Evolutionary conservation across 2,329 filamentous ascomycete genomes (phyloP).

Genomic region (Pseudogymnoascus pannorum): DNA sequence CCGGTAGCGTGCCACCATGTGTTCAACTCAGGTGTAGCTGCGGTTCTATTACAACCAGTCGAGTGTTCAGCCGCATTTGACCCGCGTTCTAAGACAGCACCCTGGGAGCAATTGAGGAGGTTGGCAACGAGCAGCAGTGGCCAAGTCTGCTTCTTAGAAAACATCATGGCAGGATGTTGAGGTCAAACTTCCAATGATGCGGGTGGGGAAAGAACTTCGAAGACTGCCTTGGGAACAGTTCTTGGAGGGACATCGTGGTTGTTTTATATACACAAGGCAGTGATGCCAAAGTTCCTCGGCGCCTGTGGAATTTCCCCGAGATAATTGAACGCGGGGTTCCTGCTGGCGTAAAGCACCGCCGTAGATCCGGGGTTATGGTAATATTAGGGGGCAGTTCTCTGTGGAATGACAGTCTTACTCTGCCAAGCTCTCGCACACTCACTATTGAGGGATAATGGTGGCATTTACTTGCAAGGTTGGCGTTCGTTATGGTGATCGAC

Average conservation of each 20-base stretch:
- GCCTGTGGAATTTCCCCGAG: conserved; percentile 1
- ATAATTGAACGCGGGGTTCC: background rate
- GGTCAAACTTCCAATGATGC: background rate
- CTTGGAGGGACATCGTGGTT: background rate
- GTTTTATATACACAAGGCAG: background rate
- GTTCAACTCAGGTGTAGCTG: conserved; percentile 1
- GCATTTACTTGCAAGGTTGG: conserved; percentile 1
- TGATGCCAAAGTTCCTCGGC: background rate
- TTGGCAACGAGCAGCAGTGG: background rate
- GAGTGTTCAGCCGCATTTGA: background rate
- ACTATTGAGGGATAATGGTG: background rate
- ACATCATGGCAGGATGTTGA: background rate
- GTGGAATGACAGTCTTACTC: background rate
- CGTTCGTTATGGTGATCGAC: background rate
- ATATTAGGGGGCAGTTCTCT: background rate
- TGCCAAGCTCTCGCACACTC: background rate
- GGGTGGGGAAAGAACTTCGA: background rate
- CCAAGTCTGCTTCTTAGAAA: background rate
- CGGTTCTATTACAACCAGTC: background rate
- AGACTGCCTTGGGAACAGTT: background rate
- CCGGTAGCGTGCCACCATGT: conserved; percentile 23
- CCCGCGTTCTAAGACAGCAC: background rate
- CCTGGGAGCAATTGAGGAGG: background rate
- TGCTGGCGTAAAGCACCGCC: background rate
- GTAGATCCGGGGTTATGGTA: background rate